Evolutionary conservation across 176 grass and related monocot species (phyloP), one percentile per base, ranked within the genome.

Genomic region (Echinochloa phyllopogon): DNA sequence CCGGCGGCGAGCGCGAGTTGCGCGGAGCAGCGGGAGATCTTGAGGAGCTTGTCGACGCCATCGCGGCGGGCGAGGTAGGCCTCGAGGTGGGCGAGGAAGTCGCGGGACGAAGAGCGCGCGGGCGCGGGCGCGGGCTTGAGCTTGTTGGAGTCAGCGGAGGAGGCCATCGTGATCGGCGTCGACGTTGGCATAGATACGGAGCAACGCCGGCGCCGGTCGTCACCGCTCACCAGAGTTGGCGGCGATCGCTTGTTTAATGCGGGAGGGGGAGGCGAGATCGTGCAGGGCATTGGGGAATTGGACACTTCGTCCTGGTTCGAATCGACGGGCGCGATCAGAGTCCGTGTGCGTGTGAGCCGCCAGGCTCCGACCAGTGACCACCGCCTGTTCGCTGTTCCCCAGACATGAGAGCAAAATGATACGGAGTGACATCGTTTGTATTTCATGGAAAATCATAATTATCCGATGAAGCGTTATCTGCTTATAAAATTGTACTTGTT

Each of bases 11-110:
- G 93, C 10, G 88, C 85, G 83, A 98, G 91, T 74, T 87, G 91
- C 8, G 89, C 77, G 23, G 96, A 86, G 87, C 95, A 99, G 72
- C 96, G 91, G 38, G 93, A 92, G 86, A 98, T 95, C 93, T 98
- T 98, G 78, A 98, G 96, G 50, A 98, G 91, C 78, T 98, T 98
- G 83, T 98, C 96, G 80, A 98, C 93, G 43, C 96, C 91, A 74
- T 99, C 96, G 77, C 91, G 96, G 73, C 96, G 96, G 20, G 87
- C 86, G 51, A 98, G 89, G 80, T 98, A 95, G 80, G 87, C 91
- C 77, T 98, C 96, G 29, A 98, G 83, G 74, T 99, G 93, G 56
- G 87, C 69, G 33, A 96, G 89, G 86, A 99, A 96, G 70, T 96
- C 96, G 11, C 91, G 89, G 27, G 50, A 77, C 44, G 69, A 79